These are phyloP conservation scores for Sarocladium oryzae DNA, from an alignment of 2,329 filamentous ascomycete species.

Conservation along the genomic window DNA sequence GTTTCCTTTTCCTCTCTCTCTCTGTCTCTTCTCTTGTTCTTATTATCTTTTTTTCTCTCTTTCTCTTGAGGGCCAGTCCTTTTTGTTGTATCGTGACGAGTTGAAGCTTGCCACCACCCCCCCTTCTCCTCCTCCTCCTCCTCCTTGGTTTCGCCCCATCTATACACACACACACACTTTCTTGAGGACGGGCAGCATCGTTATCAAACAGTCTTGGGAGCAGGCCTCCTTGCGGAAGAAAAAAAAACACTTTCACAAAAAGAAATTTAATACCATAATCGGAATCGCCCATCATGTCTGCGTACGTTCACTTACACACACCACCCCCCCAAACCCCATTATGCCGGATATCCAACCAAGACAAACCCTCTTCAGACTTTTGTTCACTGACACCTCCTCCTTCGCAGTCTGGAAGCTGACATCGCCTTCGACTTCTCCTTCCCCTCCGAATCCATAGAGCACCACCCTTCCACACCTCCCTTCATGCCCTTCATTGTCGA, in stretches of 20 bases:
- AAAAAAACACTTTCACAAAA: not conserved
- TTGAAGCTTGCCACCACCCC: not conserved
- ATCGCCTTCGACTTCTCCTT: slow-evolving; percentile 13
- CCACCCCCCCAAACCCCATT: too few relatives aligned
- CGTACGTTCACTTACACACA: slow-evolving; percentile 10
- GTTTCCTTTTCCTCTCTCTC: too few relatives aligned
- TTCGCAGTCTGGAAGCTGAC: slow-evolving; percentile 11
- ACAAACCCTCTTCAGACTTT: not conserved
- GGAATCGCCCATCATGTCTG: slow-evolving; percentile 9
- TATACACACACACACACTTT: not conserved
- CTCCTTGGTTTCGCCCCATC: too few relatives aligned
- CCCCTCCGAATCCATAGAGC: slow-evolving; percentile 7
- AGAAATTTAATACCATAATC: not conserved
- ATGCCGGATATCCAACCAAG: not conserved
- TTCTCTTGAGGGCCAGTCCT: slow-evolving; percentile 6
- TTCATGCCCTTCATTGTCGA: slow-evolving; percentile 8
- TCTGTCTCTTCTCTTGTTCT: too few relatives aligned
- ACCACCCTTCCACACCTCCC: slow-evolving; percentile 3
- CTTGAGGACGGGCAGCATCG: slow-evolving; percentile 4
- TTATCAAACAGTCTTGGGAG: slow-evolving; percentile 12
- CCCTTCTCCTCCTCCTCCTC: not conserved
- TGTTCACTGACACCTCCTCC: too few relatives aligned
- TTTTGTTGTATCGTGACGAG: slow-evolving; percentile 3
- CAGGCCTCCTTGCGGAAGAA: slow-evolving; percentile 8
- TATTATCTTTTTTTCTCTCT: not conserved